phyloP scores from a whole-genome alignment of 208 protist species.

The Leishmania lainsoni region DNA sequence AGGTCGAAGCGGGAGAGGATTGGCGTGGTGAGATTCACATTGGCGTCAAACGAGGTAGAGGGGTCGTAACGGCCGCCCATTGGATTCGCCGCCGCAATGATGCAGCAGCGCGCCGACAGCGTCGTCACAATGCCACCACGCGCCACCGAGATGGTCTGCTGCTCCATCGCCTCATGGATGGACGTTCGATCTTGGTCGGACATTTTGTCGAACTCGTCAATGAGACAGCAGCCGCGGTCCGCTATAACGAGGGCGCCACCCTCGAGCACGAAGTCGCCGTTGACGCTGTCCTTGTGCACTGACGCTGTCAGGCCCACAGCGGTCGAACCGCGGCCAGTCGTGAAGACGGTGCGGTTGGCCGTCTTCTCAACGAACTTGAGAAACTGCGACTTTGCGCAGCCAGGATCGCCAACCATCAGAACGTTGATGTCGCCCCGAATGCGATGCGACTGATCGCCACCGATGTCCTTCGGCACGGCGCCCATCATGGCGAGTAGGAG shows the following conservation, averaged over 20 bases:
- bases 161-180: slow-evolving; percentile 99
- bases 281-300: slow-evolving; percentile 97
- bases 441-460: slow-evolving; percentile 94
- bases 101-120: slow-evolving; percentile 95
- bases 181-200: slow-evolving; percentile 97
- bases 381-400: slow-evolving; percentile 97
- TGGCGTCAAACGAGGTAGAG: slow-evolving; percentile 94
- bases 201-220: slow-evolving; percentile 99
- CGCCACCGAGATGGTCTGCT: slow-evolving; percentile 99
- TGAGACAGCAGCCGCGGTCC: slow-evolving; percentile 98
- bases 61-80: slow-evolving; percentile 97
- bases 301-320: slow-evolving; percentile 99
- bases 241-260: slow-evolving; percentile 99
- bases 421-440: slow-evolving; percentile 99
- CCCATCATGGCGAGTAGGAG: slow-evolving; percentile 98
- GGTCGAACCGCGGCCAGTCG: slow-evolving; percentile 98
- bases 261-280: slow-evolving; percentile 99
- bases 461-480: slow-evolving; percentile 94
- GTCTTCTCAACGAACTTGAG: slow-evolving; percentile 99
- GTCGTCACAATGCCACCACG: slow-evolving; percentile 99
- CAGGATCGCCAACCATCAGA: slow-evolving; percentile 99
- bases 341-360: slow-evolving; percentile 98
- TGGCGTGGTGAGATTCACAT: slow-evolving; percentile 98
- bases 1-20: slow-evolving; percentile 99
- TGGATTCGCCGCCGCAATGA: slow-evolving; percentile 99